Evolutionary conservation across 805 yeast genomes (phyloP).

Genomic region (Wickerhamiella domercqiae): DNA sequence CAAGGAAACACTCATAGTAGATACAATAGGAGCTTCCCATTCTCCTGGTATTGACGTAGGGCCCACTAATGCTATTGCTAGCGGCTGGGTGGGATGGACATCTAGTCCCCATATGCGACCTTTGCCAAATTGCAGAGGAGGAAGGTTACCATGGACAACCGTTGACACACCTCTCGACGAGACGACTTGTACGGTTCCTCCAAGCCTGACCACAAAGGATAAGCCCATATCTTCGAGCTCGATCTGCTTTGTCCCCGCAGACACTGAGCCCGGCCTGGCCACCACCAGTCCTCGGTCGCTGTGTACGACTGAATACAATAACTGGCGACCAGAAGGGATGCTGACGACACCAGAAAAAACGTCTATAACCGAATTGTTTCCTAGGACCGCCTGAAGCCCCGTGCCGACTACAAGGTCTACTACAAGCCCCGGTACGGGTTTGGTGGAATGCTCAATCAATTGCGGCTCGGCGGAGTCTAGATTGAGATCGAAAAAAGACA

Average conservation of each 20-base stretch:
- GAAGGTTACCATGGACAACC: not conserved
- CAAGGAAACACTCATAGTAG: not conserved
- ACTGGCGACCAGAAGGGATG: not conserved
- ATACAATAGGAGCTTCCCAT: not conserved
- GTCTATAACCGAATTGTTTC: not conserved
- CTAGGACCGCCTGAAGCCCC: not conserved
- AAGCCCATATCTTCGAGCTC: not conserved
- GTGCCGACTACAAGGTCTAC: not conserved
- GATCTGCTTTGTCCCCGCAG: not conserved
- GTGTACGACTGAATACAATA: not conserved
- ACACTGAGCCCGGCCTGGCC: not conserved
- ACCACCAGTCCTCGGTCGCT: not conserved
- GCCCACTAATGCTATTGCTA: not conserved
- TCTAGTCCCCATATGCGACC: slow-evolving; percentile 1
- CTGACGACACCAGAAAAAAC: not conserved
- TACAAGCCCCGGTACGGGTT: too few species aligned
- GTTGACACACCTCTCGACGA: too few species aligned
- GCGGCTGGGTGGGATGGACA: slow-evolving; percentile 3
- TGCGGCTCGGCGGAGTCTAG: not conserved
- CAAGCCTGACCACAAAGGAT: not conserved
- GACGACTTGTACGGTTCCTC: too few species aligned
- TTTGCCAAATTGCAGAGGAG: not conserved
- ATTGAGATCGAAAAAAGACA: not conserved
- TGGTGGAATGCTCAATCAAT: not conserved
- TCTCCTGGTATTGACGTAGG: not conserved